Base-by-base conservation (phyloP, 2,329 filamentous ascomycete genomes). In the Paecilomyces formosus region DNA sequence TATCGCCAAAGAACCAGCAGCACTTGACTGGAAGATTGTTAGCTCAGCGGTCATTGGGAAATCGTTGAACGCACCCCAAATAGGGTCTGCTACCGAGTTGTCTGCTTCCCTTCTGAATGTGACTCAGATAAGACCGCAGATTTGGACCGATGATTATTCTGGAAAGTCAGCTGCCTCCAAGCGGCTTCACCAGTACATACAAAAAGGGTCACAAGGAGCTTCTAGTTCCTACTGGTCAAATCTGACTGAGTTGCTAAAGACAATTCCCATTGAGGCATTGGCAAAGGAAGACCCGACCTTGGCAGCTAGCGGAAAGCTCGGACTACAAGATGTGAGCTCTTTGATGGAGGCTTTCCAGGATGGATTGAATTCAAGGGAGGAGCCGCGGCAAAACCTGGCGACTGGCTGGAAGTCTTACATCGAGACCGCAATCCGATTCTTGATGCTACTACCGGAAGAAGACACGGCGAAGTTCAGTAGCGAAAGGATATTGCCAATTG, bases 201-300 rank as follows among this genome's bases (percentile, higher is more conserved):
- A 89, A 61, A 89, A 87, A 66, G 93, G 94, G 2, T 96, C 93
- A 0, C 90, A 97, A 67, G 84, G 86, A n/a, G 88, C 88, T 2
- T 79, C 85, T 0, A 75, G 81, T 3, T 82, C 81, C 9, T 96
- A 87, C 68, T 99, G 94, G 94, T 74, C 80, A 26, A 83, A 82
- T 15, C 71, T 96, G 31, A 79, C 82, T 45, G 77, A 79, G 30
- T 74, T 97, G 0, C 70, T 96, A 55, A 70, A 74, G 24, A 70
- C 70, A 6, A 65, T 89, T 12, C 87, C 87, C 3, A 59, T 68
- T 5, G 77, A 82, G 22, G 71, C 86, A 54, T 60, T 76, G 35
- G 66, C 65, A 51, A 63, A 69, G 6, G 60, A 69, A 15, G 65
- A 68, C 21, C 61, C 59, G 12, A 58, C 70, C 55, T 60, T 60